Evolutionary conservation across 495 filamentous ascomycete species (phyloP).

Genomic region (Lasiosphaeris hirsuta): DNA sequence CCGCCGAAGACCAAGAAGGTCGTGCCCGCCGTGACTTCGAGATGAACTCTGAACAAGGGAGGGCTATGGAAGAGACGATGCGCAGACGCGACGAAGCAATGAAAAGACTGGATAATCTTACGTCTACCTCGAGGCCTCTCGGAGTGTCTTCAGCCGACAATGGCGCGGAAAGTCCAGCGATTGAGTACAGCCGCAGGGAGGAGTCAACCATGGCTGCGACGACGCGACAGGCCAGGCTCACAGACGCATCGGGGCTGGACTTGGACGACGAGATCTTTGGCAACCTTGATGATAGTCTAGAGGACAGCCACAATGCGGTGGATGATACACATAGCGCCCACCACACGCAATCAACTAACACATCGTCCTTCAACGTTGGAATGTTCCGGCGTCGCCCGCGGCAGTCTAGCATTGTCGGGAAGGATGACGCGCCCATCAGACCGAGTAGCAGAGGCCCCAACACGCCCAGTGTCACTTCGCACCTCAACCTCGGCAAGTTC

Average conservation of each 20-base stretch:
- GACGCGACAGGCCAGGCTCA: conserved; percentile 21
- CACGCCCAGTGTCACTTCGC: conserved; percentile 43
- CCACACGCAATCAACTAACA: conserved; percentile 37
- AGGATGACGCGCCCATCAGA: conserved; percentile 43
- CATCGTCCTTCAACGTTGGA: conserved; percentile 40
- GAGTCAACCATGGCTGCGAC: conserved; percentile 22
- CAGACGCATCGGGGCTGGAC: conserved; percentile 44
- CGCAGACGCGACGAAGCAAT: conserved; percentile 40
- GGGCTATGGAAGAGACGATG: conserved; percentile 28
- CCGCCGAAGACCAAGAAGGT: background rate
- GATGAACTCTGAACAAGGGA: conserved; percentile 27
- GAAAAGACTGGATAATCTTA: conserved; percentile 37
- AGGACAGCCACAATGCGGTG: conserved; percentile 18
- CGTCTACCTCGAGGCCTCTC: conserved; percentile 29
- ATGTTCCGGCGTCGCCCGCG: conserved; percentile 45
- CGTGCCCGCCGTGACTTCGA: background rate
- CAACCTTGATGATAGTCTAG: conserved; percentile 43
- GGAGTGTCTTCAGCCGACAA: background rate
- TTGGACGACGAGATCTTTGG: conserved; percentile 46
- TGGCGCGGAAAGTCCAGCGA: conserved; percentile 16
- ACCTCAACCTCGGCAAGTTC: conserved; percentile 46
- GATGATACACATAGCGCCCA: conserved; percentile 32
- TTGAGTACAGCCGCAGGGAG: conserved; percentile 31
- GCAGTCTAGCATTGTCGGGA: conserved; percentile 43
- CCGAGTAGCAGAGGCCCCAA: conserved; percentile 47